Base-by-base conservation (phyloP, 1,284 basidiomycete species). In the Marasmius fiardii region DNA sequence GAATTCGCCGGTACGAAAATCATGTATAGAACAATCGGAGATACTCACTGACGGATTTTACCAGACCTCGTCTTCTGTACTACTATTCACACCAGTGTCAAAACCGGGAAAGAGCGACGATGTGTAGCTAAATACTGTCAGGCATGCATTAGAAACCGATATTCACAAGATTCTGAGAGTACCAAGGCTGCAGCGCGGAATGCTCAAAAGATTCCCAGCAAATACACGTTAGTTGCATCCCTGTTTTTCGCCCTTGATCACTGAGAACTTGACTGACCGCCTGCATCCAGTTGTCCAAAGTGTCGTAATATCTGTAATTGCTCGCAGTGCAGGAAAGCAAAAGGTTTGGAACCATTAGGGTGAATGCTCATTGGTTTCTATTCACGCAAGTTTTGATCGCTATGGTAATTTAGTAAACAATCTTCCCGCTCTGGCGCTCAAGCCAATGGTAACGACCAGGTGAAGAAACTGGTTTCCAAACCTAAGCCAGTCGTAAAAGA, bases 301-400 rank as follows among this genome's bases (percentile, higher is more conserved):
- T 91, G 88, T 59, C 72, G 75, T 53, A 81, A 78, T 61, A 69
- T 74, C 3, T 91, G 88, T 68, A 88, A 83, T 64, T 91, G 88
- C 59, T 74, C 76, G 37, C 65, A 63, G 1, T 91, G 88, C 68
- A 77, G 82, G 53, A 87, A 83, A 68, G 70, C 77, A 11, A 77
- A 82, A 65, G 84, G 86, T 14, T 70, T 86, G 35, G 74, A 77
- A 48, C 75, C 83, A 1, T 77, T 76, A 24, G 83, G 84, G 87
- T 87, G 61, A 41, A 77, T 63, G 23, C n/a, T n/a, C 11, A 31
- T 23, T 23, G 14, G 34, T 52, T 23, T 43, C 47, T 53, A 7
- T 3, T 20, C 31, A n/a, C 11, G 23, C 8, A 2, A n/a, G 3
- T 18, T n/a, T n/a, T 3, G 14, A 24, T 7, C n/a, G 18, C 21